These are phyloP conservation scores for Tolypocladium guangdongense DNA, from an alignment of 2,329 filamentous ascomycete species.

Conservation along the genomic window DNA sequence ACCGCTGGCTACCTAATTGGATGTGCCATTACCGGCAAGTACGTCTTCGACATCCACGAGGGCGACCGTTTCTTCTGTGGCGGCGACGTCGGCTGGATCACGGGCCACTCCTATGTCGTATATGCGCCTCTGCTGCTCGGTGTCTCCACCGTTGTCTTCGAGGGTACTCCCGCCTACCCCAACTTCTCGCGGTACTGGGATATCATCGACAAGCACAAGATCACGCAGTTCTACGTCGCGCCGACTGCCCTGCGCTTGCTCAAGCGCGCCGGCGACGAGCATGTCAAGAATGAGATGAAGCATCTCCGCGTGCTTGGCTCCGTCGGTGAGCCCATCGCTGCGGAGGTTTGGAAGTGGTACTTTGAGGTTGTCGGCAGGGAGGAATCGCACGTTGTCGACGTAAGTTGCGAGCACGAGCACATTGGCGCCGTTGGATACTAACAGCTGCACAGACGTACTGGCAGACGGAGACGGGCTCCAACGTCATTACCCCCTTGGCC, in stretches of 20 bases:
- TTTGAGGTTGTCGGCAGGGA: conserved; percentile 90
- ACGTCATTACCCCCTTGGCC: conserved; percentile 88
- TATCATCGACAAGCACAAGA: conserved; percentile 86
- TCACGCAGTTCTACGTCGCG: conserved; percentile 97
- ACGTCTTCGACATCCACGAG: conserved; percentile 96
- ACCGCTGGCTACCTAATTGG: conserved; percentile 93
- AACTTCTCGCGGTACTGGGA: conserved; percentile 99
- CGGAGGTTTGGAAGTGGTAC: conserved; percentile 99
- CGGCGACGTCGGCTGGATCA: conserved; percentile 98
- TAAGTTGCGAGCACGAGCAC: conserved; percentile 35
- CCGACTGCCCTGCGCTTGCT: conserved; percentile 86
- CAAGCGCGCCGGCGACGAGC: conserved; percentile 90
- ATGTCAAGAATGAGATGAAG: conserved; percentile 83
- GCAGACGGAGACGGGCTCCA: conserved; percentile 97
- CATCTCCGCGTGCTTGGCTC: conserved; percentile 83
- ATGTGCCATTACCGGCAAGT: conserved; percentile 89
- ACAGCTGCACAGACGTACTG: conserved; percentile 71
- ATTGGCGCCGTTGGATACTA: neutral
- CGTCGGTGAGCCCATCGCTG: conserved; percentile 93
- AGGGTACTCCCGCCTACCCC: conserved; percentile 94
- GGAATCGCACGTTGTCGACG: conserved; percentile 86
- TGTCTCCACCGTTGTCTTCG: conserved; percentile 91
- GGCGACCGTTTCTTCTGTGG: conserved; percentile 94
- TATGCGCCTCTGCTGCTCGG: conserved; percentile 90
- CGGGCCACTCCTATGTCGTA: conserved; percentile 95